phyloP scores from a whole-genome alignment of 192 early-diverging fungal genomes.

The Ambispora gerdemannii region DNA sequence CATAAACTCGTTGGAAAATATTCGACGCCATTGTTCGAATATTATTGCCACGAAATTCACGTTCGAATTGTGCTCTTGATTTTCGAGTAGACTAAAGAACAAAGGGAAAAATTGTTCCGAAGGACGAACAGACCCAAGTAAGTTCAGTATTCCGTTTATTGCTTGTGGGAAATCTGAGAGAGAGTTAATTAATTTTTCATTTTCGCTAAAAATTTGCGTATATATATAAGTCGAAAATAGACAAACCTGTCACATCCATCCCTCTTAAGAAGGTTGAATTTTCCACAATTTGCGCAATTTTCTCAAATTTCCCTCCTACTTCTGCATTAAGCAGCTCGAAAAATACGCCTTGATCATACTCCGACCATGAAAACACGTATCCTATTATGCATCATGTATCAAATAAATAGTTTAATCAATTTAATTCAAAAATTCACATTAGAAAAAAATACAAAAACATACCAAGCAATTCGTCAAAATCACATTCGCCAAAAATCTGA shows the following conservation, averaged over 20 bases:
- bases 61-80: background rate
- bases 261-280: constrained; percentile 14
- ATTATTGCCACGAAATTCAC: background rate
- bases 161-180: constrained; percentile 18
- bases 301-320: constrained; percentile 6
- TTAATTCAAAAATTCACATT: background rate
- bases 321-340: constrained; percentile 23
- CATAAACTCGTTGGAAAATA: background rate
- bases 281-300: background rate
- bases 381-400: constrained; percentile 17
- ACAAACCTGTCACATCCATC: constrained; percentile 2
- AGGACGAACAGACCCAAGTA: constrained; percentile 20
- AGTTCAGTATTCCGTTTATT: background rate
- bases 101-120: background rate
- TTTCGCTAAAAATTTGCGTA: background rate
- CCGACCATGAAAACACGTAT: constrained; percentile 2
- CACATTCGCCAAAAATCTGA: constrained; percentile 13
- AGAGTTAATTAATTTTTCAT: background rate
- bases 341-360: constrained; percentile 3
- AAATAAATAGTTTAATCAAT: background rate
- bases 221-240: too few relatives aligned
- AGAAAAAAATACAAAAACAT: background rate
- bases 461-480: constrained; percentile 28
- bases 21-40: constrained; percentile 19
- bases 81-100: background rate